A percentile compares a stretch with the other conserved stretches of the same genome.
Conservation (phyloP, 306 rosid genomes). For the Sechiopsis laciniata region DNA sequence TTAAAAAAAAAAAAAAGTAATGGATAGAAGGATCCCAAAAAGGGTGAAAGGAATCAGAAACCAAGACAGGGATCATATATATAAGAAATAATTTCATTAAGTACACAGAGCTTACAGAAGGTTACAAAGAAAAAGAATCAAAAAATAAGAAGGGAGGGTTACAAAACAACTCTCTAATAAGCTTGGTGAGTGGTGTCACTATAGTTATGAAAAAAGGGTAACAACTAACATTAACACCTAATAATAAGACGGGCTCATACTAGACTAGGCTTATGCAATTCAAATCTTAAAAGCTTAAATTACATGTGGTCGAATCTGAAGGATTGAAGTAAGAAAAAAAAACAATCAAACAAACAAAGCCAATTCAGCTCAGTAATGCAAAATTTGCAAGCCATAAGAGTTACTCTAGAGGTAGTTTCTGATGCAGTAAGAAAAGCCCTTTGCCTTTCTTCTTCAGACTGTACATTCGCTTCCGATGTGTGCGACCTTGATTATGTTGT, state of each 20-base stretch:
- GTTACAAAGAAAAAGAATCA: too few relatives aligned
- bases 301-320: not conserved
- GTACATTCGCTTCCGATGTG: slow-evolving; percentile 68
- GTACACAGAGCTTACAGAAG: too few relatives aligned
- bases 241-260: not conserved
- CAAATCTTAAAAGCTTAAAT: not conserved
- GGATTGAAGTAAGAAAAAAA: not conserved
- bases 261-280: not conserved
- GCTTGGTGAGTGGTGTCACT: too few relatives aligned
- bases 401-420: slow-evolving; percentile 21
- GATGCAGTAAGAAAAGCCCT: slow-evolving; percentile 22
- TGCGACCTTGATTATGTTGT: slow-evolving; percentile 69
- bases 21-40: not conserved
- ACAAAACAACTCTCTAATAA: too few relatives aligned
- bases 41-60: not conserved
- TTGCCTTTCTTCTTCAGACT: slow-evolving; percentile 45
- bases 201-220: too few relatives aligned
- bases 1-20: too few relatives aligned
- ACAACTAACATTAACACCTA: too few relatives aligned
- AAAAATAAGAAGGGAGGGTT: too few relatives aligned
- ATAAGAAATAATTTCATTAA: too few relatives aligned
- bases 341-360: not conserved
- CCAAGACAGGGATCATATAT: not conserved
- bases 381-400: not conserved
- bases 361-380: not conserved